Evolutionary conservation across 1,284 basidiomycete species (phyloP), one percentile per base, ranked within the genome.

Genomic region (Austroboletus rostrupii): DNA sequence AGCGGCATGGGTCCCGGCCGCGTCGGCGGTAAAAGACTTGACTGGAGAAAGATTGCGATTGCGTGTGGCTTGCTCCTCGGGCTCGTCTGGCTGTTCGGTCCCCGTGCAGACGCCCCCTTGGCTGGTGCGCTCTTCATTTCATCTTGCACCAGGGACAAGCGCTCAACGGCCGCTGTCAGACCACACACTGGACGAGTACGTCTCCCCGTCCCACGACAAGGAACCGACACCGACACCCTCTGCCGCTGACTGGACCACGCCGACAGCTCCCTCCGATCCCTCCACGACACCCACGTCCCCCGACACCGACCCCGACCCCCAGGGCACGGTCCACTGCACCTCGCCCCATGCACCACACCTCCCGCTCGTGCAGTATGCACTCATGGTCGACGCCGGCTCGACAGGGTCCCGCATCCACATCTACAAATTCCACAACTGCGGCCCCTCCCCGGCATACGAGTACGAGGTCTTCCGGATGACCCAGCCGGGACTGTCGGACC

Each of bases 361-460:
- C 9, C 76, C 74, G 0, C 72, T 94, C 48, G 87, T 94, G 10
- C 93, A 97, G 69, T 99, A 91, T 68, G 94, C 92, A 0, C 80
- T 99, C 61, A 97, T 98, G 84, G 92, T 99, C 69, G 96, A 99
- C 67, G 96, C 97, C 1, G 97, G 96, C 16, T 97, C 94, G 35
- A 97, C 94, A 0, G 96, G 96, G 19, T 97, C 94, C 2, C 85
- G 96, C 16, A 95, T 99, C 62, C 96, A 99, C 76, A 83, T 98
- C 23, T 98, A 98, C 85, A 97, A 96, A 67, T 97, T 97, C 80
- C 81, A 95, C 77, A 89, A 95, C 74, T 97, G 94, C 73, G 77
- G 77, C 0, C 69, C 85, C 0, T 80, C 89, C 6, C 87, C 94
- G 0, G 71, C 79, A 46, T 90, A 92, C 68, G 96, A 98, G 67